Base-by-base conservation (phyloP, 257 asterid species). In the Mentha longifolia region DNA sequence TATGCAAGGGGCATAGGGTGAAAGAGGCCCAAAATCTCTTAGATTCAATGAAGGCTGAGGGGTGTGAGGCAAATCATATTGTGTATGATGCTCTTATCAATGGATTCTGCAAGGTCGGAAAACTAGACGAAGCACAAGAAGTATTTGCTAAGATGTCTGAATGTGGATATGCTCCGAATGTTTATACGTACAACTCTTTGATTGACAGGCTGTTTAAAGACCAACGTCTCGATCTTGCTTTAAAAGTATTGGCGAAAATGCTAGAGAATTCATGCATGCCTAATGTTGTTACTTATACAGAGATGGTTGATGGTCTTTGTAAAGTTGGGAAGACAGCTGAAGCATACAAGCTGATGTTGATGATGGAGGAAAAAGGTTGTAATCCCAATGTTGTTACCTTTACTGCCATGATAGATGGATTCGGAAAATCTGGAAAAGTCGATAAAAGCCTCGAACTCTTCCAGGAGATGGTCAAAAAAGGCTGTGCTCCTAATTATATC, bases 261-360 rank as follows among this genome's bases (percentile, higher is more conserved):
- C 89, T 94, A 0, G 96, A 91, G 65, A 67, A 74, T 77, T 86
- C 97, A 65, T 89, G 95, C 76, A 74, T 84, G 3, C 99, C 99
- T 7, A 91, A 91, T 84, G 98, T 94, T 65, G 72, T 94, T 72
- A 83, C 83, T 45, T 94, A 94, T 70, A 91, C 99, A 1, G 93
- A 72, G 82, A 94, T 94, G 96, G 83, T 94, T 62, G 95, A 94
- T 81, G 99, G 99, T 54, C 93, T 91, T 63, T 91, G 95, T 71
- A 91, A 94, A 85, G 86, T 79, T 35, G 99, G 97, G 77, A 94
- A 94, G 77, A 85, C 86, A 25, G 88, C 76, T 70, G 99, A 91
- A 87, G 99, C 99, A 28, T 80, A 85, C 81, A 94, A 87, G 75
- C 82, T 94, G 71, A 85, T 91, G 92, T 42, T 88, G 82, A 94